phyloP scores from a whole-genome alignment of 257 asterid species.

The Verbascum thapsus region DNA sequence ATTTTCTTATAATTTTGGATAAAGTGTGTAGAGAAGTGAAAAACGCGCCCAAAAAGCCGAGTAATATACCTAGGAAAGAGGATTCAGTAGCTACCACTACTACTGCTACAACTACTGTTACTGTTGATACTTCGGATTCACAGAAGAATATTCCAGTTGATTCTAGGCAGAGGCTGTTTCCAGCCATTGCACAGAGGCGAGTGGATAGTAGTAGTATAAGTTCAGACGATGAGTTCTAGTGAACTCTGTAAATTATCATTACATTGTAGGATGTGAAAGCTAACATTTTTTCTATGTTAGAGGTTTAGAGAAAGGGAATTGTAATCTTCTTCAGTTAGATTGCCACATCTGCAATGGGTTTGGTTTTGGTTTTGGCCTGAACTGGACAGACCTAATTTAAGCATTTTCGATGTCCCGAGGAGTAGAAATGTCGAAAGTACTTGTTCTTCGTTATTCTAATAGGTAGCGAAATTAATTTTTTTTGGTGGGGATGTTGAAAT shows the following conservation, averaged over 20 bases:
- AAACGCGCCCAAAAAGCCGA: constrained; percentile 33
- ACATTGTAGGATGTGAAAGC: neutral
- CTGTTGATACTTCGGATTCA: no score
- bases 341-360: no score
- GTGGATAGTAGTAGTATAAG: constrained; percentile 44
- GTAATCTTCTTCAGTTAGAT: no score
- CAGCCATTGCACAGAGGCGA: constrained; percentile 53
- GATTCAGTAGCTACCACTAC: constrained; percentile 18
- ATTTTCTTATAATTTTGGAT: constrained; percentile 61
- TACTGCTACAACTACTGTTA: no score
- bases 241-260: neutral
- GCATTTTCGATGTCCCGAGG: neutral
- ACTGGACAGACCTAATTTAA: no score
- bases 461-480: no score
- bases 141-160: constrained; percentile 28
- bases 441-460: no score
- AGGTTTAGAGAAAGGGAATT: no score
- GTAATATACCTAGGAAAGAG: constrained; percentile 34
- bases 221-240: constrained; percentile 44
- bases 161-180: constrained; percentile 49
- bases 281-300: no score
- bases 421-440: neutral
- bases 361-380: no score
- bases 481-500: neutral
- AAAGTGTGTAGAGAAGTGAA: constrained; percentile 67